Conservation (phyloP, 495 filamentous ascomycete genomes). For the Cercophora samala region DNA sequence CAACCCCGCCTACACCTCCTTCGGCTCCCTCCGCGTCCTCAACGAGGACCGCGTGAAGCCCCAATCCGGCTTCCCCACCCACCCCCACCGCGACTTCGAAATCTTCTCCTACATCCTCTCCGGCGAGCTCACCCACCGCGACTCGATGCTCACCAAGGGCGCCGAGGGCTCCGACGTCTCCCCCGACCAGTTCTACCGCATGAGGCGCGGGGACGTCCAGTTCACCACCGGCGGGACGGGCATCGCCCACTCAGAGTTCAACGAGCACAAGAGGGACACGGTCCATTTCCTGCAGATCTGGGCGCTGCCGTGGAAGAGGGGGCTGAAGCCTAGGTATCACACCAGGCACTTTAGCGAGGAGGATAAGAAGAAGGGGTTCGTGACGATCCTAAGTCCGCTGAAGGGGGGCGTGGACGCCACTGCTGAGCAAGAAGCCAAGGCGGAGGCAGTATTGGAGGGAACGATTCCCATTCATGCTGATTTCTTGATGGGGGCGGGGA, state of each 20-base stretch:
- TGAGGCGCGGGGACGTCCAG: conserved; percentile 75
- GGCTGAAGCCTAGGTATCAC: conserved; percentile 67
- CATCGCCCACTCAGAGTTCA: conserved; percentile 74
- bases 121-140: conserved; percentile 78
- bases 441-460: conserved; percentile 51
- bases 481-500: conserved; percentile 69
- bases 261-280: conserved; percentile 59
- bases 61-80: conserved; percentile 70
- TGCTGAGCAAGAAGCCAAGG: conserved; percentile 55
- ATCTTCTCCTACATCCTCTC: conserved; percentile 80
- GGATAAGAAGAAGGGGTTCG: conserved; percentile 62
- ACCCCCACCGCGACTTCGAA: conserved; percentile 76
- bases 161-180: conserved; percentile 42
- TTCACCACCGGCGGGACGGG: conserved; percentile 77
- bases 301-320: conserved; percentile 66
- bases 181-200: conserved; percentile 61
- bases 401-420: conserved; percentile 59
- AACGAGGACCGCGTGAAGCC: conserved; percentile 77
- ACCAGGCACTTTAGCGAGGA: conserved; percentile 65
- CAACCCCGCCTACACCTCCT: conserved; percentile 59
- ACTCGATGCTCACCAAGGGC: conserved; percentile 64
- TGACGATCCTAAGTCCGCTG: conserved; percentile 68
- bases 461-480: conserved; percentile 80
- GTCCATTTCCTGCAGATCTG: conserved; percentile 84
- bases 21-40: conserved; percentile 70